Percentiles rank a stretch among this genome's conserved stretches.
Conservation (phyloP, 2,329 filamentous ascomycete species). For the Curvularia lunata region DNA sequence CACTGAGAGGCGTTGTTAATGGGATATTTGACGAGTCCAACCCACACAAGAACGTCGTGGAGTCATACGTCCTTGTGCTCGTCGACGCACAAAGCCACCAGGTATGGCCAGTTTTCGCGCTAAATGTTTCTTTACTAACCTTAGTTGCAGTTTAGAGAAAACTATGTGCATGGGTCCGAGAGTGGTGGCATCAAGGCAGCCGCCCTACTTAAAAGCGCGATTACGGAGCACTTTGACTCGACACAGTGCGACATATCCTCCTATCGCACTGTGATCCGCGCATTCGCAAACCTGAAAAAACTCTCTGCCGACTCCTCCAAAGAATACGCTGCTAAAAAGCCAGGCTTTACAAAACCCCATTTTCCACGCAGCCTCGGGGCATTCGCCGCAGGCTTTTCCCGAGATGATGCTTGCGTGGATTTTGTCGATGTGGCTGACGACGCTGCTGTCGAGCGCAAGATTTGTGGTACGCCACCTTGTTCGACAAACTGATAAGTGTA, state of each 20-base stretch:
- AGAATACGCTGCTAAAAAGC: neutral
- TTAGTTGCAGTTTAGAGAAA: neutral
- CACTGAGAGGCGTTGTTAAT: neutral
- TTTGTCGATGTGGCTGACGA: constrained; percentile 9
- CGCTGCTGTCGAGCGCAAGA: constrained; percentile 3
- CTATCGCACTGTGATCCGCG: neutral
- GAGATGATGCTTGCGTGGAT: neutral
- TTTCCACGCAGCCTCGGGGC: neutral
- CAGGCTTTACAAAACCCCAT: neutral
- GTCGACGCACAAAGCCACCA: constrained; percentile 5
- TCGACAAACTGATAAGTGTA: neutral
- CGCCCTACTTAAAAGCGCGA: neutral
- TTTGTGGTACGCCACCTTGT: neutral
- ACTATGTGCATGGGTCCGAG: neutral
- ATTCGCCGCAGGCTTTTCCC: constrained; percentile 13
- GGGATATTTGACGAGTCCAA: neutral
- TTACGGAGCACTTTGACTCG: neutral
- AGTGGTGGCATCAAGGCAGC: neutral
- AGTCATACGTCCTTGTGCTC: neutral
- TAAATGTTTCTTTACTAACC: neutral
- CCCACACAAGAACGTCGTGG: neutral
- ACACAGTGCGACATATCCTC: neutral
- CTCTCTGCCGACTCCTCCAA: neutral
- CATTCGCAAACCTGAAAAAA: constrained; percentile 1
- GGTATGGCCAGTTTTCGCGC: neutral